Evolutionary conservation across 768 basidiomycete genomes (phyloP), one percentile per base, ranked within the genome.

Genomic region (Lactarius sp.): DNA sequence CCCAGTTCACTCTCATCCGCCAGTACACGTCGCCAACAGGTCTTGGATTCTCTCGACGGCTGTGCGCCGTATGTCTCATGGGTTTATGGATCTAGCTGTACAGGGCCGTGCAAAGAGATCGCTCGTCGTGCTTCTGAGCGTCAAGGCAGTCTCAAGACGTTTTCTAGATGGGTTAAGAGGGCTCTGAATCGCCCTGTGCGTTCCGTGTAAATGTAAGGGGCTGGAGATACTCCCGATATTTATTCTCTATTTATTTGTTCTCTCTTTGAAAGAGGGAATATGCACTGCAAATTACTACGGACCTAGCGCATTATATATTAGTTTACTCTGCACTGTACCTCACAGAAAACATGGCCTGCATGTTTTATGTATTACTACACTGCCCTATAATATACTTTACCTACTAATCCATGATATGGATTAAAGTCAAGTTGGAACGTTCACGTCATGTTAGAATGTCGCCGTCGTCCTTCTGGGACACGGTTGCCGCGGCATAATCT

Each of bases 201-300:
- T 12, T 49, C 46, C 0, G 52, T 20, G 22, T 63, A 44, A 51
- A n/a, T 31, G 12, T 14, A 6, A 37, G 10, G 42, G 42, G 27
- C 13, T n/a, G 16, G 6, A 12, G 3, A 12, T 36, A 10, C 3
- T 49, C 44, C 18, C 22, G 13, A 47, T 55, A 44, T 60, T 59
- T 64, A 64, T 64, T 36, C 27, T 18, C 4, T 64, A 60, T 64
- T 44, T 64, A 64, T 42, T 6, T n/a, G 10, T 18, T 13, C 46
- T n/a, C 34, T 56, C 55, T 34, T 49, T 16, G 37, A 53, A 22
- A 60, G 52, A 53, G 59, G 33, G 27, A 20, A 56, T 13, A 31
- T 46, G 44, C 13, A 46, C 16, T 55, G 7, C 4, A 2, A 12
- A n/a, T 10, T 3, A 37, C 16, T 42, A 20, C 20, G n/a, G 6